Conservation (phyloP, 2,329 filamentous ascomycete species). For the Hymenotorrendiella dingleyae region DNA sequence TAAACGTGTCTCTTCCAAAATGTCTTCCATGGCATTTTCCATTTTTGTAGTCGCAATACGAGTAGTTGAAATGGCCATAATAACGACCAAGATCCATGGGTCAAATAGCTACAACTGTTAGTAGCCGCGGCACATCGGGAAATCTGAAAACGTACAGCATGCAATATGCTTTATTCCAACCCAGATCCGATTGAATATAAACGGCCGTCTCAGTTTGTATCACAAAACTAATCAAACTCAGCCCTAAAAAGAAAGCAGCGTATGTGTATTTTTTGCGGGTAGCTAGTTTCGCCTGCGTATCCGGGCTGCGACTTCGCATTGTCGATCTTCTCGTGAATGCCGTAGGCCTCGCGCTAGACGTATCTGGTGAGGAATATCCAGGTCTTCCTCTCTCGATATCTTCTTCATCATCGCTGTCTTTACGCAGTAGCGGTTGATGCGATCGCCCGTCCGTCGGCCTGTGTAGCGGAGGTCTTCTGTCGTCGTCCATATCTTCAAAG, state of each 20-base stretch:
- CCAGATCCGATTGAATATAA: constrained; percentile 85
- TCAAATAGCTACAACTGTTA: constrained; percentile 57
- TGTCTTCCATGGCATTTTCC: constrained; percentile 68
- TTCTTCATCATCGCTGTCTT: constrained; percentile 23
- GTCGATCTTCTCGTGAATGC: constrained; percentile 53
- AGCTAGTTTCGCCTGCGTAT: constrained; percentile 53
- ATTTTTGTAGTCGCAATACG: constrained; percentile 73
- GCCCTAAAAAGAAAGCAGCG: constrained; percentile 73
- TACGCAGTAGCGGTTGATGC: constrained; percentile 31
- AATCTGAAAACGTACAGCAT: constrained; percentile 66
- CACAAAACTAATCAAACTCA: constrained; percentile 83
- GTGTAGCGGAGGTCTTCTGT: constrained; percentile 36
- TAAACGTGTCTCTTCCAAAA: constrained; percentile 77
- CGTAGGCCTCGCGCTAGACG: constrained; percentile 24
- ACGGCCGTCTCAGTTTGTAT: constrained; percentile 93
- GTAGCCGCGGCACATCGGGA: constrained; percentile 5
- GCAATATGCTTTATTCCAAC: constrained; percentile 98
- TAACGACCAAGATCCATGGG: constrained; percentile 87
- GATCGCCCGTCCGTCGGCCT: constrained; percentile 35
- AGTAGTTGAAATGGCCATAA: constrained; percentile 83
- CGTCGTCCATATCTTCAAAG: constrained; percentile 26
- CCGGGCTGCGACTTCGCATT: constrained; percentile 74
- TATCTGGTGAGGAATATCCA: constrained; percentile 26
- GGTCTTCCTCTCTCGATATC: constrained; percentile 26
- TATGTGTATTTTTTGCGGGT: constrained; percentile 81